A percentile compares a stretch with the other conserved stretches of the same genome.
Conservation (phyloP, 192 early-diverging fungal species). For the Coemansia sp. region DNA sequence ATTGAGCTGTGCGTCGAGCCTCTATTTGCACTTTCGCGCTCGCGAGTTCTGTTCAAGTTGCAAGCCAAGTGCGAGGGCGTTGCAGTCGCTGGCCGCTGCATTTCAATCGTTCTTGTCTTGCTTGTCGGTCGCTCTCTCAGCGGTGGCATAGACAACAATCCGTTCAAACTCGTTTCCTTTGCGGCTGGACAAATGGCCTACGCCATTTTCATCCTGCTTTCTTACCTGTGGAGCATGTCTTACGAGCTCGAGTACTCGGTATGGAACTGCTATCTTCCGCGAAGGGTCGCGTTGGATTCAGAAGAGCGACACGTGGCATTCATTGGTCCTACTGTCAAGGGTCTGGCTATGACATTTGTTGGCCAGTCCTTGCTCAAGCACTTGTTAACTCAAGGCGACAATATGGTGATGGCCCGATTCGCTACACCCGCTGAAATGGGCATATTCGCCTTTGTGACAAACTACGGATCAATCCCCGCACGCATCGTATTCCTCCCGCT, state of each 20-base stretch:
- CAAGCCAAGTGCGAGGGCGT: constrained; percentile 82
- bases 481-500: constrained; percentile 92
- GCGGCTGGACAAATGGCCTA: constrained; percentile 81
- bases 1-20: constrained; percentile 88
- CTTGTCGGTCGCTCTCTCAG: constrained; percentile 45
- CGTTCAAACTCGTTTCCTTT: constrained; percentile 74
- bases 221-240: constrained; percentile 62
- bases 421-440: constrained; percentile 67
- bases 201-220: constrained; percentile 61
- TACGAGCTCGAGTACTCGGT: constrained; percentile 43
- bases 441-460: constrained; percentile 81
- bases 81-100: constrained; percentile 76
- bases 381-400: constrained; percentile 94
- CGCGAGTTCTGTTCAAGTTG: constrained; percentile 72
- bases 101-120: constrained; percentile 68
- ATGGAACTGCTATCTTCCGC: constrained; percentile 40
- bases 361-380: constrained; percentile 93
- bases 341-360: constrained; percentile 76
- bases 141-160: constrained; percentile 29
- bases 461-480: constrained; percentile 89
- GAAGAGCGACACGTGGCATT: constrained; percentile 20
- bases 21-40: constrained; percentile 74
- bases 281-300: not conserved
- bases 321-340: constrained; percentile 64
- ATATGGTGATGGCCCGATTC: constrained; percentile 77